Evolutionary conservation across 208 protist genomes (phyloP), one percentile per base, ranked within the genome.

Genomic region (Acanthamoeba lenticulata): DNA sequence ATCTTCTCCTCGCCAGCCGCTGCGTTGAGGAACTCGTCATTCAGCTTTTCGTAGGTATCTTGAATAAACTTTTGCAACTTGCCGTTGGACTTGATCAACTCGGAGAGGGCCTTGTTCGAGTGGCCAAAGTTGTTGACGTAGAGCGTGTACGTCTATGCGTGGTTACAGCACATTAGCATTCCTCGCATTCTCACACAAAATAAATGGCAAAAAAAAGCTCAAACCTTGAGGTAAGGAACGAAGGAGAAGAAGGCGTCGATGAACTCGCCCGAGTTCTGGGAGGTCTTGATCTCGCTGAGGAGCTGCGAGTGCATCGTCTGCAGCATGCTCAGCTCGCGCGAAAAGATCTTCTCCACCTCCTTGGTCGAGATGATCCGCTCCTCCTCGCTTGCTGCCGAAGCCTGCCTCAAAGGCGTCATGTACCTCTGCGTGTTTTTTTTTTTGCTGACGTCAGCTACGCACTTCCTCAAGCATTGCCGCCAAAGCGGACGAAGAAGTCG

Each of bases 331-430:
- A 88, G 79, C 79, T 88, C 79, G 6, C 79, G 40, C 24, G 79
- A 88, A n/a, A 88, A 88, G 79, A 88, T 49, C 40, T 62, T 60
- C 40, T 88, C 79, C 15, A 88, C 47, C 67, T 79, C 67, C 24
- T 79, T 79, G 11, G 67, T 79, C 27, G 67, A 17, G 29, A 79
- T 79, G 67, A 79, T 79, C 15, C 36, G 67, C 17, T 79, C 67
- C 29, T 79, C 67, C 24, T 79, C 67, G 38, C 40, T 79, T 15
- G 34, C 29, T 3, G 79, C 40, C n/a, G 79, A 38, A 2, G 79
- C 79, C 27, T 88, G 79, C 27, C 79, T 49, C 7, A 88, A n/a
- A 4, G 79, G 79, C 3, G 40, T 60, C 79, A 88, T 60, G 45
- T 62, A 88, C n/a, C 19, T 4, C 79, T 88, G 45, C 15, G 45